Evolutionary conservation across 495 filamentous ascomycete genomes (phyloP), one percentile per base, ranked within the genome.

Genomic region (Patellaria atrata): DNA sequence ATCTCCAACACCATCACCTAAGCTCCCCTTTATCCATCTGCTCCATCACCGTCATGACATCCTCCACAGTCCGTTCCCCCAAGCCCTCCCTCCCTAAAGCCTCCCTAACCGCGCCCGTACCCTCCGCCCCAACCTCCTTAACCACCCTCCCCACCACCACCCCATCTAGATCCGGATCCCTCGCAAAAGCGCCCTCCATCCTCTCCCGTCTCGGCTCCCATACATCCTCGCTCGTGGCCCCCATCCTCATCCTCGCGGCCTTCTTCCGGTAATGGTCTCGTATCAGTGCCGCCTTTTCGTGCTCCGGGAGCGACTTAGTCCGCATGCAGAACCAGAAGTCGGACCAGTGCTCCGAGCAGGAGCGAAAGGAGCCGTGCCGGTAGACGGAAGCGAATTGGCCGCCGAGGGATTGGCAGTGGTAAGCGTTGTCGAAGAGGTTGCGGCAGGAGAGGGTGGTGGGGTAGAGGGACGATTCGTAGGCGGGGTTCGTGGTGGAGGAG

Each of bases 271-370:
- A 84, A 54, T 77, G 70, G 25, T 71, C 77, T 40, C 63, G 59
- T 32, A 97, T 70, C 40, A 64, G 66, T 35, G 60, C 63, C 43
- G 62, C 67, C 43, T 64, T 64, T 45, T 63, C 43, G 22, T 41
- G 47, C 11, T 43, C 48, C 4, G 45, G 25, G 53, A 66, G 56
- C 26, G 53, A 45, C 58, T 71, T 69, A n/a, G 74, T 75, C 37
- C 79, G 75, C 82, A 97, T 92, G 63, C 89, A 97, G 58, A 93
- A 80, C 74, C 87, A 83, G 61, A 89, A 94, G 54, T 87, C 77
- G 44, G 73, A 65, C 81, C 84, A 92, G 27, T 80, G 75, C 44
- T 87, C 75, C 18, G 60, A 61, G 64, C 89, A 97, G 7, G 68
- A 62, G 2, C 75, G 70, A 29, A 89, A 43, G 25, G 53, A 56